Evolutionary conservation across 805 yeast species (phyloP).

Genomic region (Hanseniaspora nectarophila): DNA sequence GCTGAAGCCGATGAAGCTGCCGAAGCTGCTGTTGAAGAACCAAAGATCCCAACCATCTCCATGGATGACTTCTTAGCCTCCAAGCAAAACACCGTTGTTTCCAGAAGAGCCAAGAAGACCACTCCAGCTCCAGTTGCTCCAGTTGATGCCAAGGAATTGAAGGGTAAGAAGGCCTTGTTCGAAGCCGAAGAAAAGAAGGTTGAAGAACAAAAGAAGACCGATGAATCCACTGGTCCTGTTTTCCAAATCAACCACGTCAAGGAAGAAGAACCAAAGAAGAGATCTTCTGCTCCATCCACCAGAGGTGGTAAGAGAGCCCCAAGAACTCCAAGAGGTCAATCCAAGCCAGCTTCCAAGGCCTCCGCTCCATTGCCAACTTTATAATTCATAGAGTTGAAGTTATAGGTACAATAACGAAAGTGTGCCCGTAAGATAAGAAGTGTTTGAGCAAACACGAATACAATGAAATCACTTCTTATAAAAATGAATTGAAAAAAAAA

Average conservation of each 20-base stretch:
- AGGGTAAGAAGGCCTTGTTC: slow-evolving; percentile 47
- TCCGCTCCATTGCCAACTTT: slow-evolving; percentile 13
- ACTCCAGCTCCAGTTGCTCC: slow-evolving; percentile 34
- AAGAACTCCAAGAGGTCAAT: background rate
- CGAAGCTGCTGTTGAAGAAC: slow-evolving; percentile 35
- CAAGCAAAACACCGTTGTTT: slow-evolving; percentile 25
- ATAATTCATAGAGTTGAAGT: background rate
- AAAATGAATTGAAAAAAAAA: too few relatives aligned
- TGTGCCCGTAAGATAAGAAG: too few relatives aligned
- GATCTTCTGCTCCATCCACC: background rate
- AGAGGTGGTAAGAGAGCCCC: slow-evolving; percentile 6
- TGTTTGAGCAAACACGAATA: too few relatives aligned
- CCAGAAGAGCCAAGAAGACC: slow-evolving; percentile 32
- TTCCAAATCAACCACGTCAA: slow-evolving; percentile 9
- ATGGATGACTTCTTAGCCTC: slow-evolving; percentile 79
- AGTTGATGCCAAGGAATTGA: slow-evolving; percentile 27
- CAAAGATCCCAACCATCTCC: slow-evolving; percentile 50
- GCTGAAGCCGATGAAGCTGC: slow-evolving; percentile 49
- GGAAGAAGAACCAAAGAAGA: slow-evolving; percentile 13
- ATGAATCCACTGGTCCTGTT: slow-evolving; percentile 24
- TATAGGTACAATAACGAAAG: too few relatives aligned
- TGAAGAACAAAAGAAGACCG: slow-evolving; percentile 53
- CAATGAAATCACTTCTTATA: too few relatives aligned
- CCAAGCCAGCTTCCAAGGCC: slow-evolving; percentile 7
- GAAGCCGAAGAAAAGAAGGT: slow-evolving; percentile 53